Evolutionary conservation across 768 basidiomycete species (phyloP).

Genomic region (Dentipellis sp.): DNA sequence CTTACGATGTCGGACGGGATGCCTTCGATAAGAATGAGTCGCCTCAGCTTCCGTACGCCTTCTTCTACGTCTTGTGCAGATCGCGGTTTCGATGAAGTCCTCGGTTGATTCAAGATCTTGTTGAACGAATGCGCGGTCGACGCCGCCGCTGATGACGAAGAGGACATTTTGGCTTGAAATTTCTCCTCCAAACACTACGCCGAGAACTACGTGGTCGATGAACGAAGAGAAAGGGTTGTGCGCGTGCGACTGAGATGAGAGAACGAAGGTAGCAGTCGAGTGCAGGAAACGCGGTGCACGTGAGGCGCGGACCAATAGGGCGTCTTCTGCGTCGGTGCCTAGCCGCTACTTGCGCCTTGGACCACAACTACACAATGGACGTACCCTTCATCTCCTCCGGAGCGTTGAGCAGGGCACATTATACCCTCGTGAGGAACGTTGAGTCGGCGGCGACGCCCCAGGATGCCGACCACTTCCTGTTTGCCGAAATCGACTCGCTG

Average conservation of each 20-base stretch:
- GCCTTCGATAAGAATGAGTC: constrained; percentile 85
- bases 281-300: too few relatives aligned
- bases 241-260: too few relatives aligned
- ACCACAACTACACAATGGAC: constrained; percentile 38
- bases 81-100: constrained; percentile 52
- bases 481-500: constrained; percentile 48
- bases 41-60: constrained; percentile 74
- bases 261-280: too few relatives aligned
- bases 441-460: constrained; percentile 52
- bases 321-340: too few relatives aligned
- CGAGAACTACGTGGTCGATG: not conserved
- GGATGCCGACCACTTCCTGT: constrained; percentile 51
- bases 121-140: constrained; percentile 65
- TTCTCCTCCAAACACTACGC: not conserved
- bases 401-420: constrained; percentile 67
- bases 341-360: too few relatives aligned
- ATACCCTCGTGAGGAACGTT: constrained; percentile 62
- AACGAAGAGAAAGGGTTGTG: not conserved
- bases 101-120: constrained; percentile 70
- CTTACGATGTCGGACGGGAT: constrained; percentile 72
- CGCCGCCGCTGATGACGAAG: constrained; percentile 16
- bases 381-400: constrained; percentile 74
- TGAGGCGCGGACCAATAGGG: too few relatives aligned
- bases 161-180: not conserved
- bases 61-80: constrained; percentile 65